Conservation (phyloP, 106 monocot genomes). For the Dioscorea dumetorum region DNA sequence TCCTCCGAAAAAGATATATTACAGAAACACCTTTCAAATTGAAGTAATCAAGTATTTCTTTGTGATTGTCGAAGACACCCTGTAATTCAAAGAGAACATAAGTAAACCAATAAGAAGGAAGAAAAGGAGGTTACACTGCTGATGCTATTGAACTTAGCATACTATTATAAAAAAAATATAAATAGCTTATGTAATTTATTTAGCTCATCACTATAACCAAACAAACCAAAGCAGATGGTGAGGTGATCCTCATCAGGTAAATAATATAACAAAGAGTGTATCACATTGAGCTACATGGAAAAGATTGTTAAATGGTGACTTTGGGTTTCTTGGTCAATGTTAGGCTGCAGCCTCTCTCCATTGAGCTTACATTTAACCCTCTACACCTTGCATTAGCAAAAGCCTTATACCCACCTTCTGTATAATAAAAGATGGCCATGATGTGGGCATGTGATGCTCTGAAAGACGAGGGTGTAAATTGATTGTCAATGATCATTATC, state of each 20-base stretch:
- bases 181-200: neutral
- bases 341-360: no score
- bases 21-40: slow-evolving; percentile 38
- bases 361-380: no score
- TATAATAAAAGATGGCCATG: no score
- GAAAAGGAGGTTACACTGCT: neutral
- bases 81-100: slow-evolving; percentile 10
- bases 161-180: neutral
- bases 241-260: neutral
- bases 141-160: neutral
- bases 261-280: no score
- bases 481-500: no score
- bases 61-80: slow-evolving; percentile 33
- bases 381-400: no score
- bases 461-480: no score
- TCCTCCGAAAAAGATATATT: slow-evolving; percentile 54
- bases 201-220: neutral
- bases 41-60: slow-evolving; percentile 39
- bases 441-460: no score
- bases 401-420: no score
- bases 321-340: no score
- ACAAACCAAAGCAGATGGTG: neutral
- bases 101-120: neutral
- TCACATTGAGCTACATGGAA: no score
- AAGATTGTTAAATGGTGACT: no score